Evolutionary conservation across 768 basidiomycete species (phyloP), one percentile per base, ranked within the genome.

Genomic region (Tubosaeta sp.): DNA sequence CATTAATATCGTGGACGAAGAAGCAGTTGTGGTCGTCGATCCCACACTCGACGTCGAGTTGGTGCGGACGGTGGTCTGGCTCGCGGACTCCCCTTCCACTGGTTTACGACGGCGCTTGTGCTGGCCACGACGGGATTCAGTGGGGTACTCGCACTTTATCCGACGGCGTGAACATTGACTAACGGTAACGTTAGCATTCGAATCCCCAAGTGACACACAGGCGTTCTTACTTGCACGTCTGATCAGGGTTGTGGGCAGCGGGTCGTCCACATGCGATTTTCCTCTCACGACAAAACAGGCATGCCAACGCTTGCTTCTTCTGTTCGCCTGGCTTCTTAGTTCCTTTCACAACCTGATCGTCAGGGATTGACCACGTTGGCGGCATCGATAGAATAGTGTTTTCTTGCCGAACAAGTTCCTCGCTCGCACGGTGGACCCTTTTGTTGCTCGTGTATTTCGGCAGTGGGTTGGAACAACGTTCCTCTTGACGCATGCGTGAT

Each of bases 251-350:
- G 18, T 69, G 68, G 24, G 71, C 68, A 48, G 68, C 55, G 14
- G 75, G 75, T 14, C 73, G 64, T 27, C 76, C 76, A 56, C 76
- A 78, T 21, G 75, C 75, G 58, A 78, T 78, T 64, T 78, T 78
- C 53, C 76, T 65, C 64, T 76, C 74, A 52, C 76, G 67, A 54
- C 76, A 78, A 64, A 78, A 78, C 46, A 73, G 60, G 51, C 76
- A 78, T 49, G 73, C 74, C 49, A 77, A 66, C 48, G 71, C 72
- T 49, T 76, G 75, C 63, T 76, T 75, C 64, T 73, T 72, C 63
- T 74, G 68, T 30, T 68, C 67, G 19, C 69, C 67, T 40, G 60
- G 55, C 59, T 65, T 70, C 67, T 69, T 70, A 27, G 53, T n/a
- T 38, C 53, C 59, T 65, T 68, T 68, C 47, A 62, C 61, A 48